phyloP scores from a whole-genome alignment of 306 rosid species.

The Cicer bijugum region DNA sequence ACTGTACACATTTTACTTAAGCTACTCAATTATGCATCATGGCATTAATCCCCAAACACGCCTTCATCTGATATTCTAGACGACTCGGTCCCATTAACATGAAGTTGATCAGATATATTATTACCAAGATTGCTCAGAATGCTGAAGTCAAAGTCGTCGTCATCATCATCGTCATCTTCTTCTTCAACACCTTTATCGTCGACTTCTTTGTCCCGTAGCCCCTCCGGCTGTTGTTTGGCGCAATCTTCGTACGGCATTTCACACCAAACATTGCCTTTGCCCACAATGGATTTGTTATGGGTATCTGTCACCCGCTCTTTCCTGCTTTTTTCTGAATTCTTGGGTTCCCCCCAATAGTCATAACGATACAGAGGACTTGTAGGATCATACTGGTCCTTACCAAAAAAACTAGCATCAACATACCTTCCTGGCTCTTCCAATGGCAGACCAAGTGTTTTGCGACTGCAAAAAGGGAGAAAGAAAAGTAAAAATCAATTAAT shows the following conservation, averaged over 20 bases:
- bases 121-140: constrained; percentile 46
- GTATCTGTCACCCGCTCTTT: constrained; percentile 70
- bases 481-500: constrained; percentile 5
- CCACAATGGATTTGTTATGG: constrained; percentile 89
- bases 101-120: constrained; percentile 61
- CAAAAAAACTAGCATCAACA: constrained; percentile 73
- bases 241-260: constrained; percentile 82
- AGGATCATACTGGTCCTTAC: constrained; percentile 80
- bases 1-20: constrained; percentile 36
- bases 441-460: constrained; percentile 82
- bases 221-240: constrained; percentile 54
- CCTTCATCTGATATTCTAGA: constrained; percentile 69
- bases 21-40: constrained; percentile 18
- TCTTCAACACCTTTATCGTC: constrained; percentile 44
- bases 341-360: constrained; percentile 97
- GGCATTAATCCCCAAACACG: constrained; percentile 66
- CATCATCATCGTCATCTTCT: background rate
- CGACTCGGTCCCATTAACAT: constrained; percentile 89
- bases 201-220: constrained; percentile 35
- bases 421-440: constrained; percentile 96
- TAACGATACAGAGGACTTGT: constrained; percentile 78
- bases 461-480: constrained; percentile 51
- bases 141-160: constrained; percentile 72
- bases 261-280: constrained; percentile 71
- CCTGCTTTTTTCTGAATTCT: constrained; percentile 92